phyloP scores from a whole-genome alignment of 441 rosid genomes.

The Gossypium trilobum region DNA sequence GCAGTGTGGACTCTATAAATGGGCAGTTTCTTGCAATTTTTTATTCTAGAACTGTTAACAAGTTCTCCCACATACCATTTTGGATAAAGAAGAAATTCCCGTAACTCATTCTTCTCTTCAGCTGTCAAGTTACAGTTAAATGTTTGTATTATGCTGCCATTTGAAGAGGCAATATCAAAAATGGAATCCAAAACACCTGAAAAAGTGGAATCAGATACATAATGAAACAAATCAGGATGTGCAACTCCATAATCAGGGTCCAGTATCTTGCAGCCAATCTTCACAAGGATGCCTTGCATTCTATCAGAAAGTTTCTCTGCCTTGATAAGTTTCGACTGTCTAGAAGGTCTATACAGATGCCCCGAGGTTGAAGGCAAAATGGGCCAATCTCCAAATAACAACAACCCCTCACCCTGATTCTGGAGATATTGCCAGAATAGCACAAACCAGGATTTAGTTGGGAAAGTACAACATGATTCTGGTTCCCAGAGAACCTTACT shows the following conservation, averaged over 20 bases:
- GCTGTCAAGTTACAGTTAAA: conserved; percentile 37
- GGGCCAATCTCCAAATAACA: conserved; percentile 87
- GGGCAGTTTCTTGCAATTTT: conserved; percentile 66
- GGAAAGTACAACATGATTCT: conserved; percentile 50
- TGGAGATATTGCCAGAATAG: conserved; percentile 80
- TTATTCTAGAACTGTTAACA: conserved; percentile 42
- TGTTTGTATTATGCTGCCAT: conserved; percentile 28
- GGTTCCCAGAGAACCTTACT: conserved; percentile 69
- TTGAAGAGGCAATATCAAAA: conserved; percentile 49
- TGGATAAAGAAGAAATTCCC: conserved; percentile 66
- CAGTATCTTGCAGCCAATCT: conserved; percentile 87
- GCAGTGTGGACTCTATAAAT: conserved; percentile 60
- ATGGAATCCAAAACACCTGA: conserved; percentile 70
- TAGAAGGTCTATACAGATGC: conserved; percentile 62
- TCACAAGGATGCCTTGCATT: conserved; percentile 53
- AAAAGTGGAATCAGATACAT: conserved; percentile 54
- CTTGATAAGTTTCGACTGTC: conserved; percentile 63
- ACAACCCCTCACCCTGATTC: conserved; percentile 52
- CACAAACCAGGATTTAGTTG: conserved; percentile 74
- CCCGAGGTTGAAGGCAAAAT: conserved; percentile 88
- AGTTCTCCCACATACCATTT: conserved; percentile 70
- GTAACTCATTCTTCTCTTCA: conserved; percentile 78
- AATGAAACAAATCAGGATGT: conserved; percentile 72
- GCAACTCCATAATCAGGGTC: conserved; percentile 45
- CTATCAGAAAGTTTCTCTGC: conserved; percentile 55